Evolutionary conservation across 2,329 filamentous ascomycete genomes (phyloP), one percentile per base, ranked within the genome.

Genomic region (Ploettnerulaceae sp.): DNA sequence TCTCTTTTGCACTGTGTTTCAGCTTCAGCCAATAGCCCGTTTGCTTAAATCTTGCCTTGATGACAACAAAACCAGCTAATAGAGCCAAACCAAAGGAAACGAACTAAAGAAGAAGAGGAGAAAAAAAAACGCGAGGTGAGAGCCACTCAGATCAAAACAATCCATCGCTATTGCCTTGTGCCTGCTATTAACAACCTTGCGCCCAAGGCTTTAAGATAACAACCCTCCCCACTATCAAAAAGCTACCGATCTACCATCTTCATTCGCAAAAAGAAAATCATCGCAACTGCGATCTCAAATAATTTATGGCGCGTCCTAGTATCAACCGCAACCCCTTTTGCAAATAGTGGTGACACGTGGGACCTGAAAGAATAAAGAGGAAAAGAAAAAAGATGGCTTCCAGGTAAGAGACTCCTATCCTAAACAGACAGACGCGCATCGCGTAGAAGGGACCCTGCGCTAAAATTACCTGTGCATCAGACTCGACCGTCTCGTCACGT

Each of bases 401-500:
- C 28, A 63, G 63, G 63, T 66, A 51, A 57, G 61, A 51, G 40
- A 32, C 33, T 44, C 29, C 9, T 32, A n/a, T 17, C 26, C 21
- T 31, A 14, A 36, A 24, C 31, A 31, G 14, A 25, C 37, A 18
- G 28, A 31, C 28, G 25, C 36, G 12, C 39, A 18, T 8, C 29
- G 21, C 12, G 39, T 29, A 24, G 26, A 32, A n/a, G 15, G 34
- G 21, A 24, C 24, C n/a, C 26, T 21, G 48, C 46, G 53, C 57
- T 61, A 49, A 59, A 51, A 44, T 54, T 45, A 55, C 54, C 25
- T 57, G 46, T 54, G 46, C 5, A 48, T n/a, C 61, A 89, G 86
- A 77, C 79, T 91, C 62, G 86, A 90, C 72, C 82, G 86, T 66
- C 76, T 91, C 60, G 86, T 91, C 75, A 90, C 85, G 86, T 90